These are phyloP conservation scores for Lachnellula subtilissima DNA, from an alignment of 2,329 filamentous ascomycete genomes.

Conservation along the genomic window DNA sequence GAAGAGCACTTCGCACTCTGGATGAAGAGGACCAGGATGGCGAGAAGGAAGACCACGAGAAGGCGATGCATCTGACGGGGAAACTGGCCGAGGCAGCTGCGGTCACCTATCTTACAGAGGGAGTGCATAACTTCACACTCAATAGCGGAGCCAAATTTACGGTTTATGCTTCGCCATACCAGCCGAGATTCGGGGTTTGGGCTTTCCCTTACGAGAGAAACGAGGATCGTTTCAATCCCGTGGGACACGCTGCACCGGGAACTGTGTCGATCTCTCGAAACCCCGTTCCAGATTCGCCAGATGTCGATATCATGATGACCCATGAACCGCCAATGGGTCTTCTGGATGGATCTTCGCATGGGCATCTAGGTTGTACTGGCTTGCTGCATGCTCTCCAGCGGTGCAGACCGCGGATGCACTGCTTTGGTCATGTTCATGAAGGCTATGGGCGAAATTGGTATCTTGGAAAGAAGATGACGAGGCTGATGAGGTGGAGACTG, in stretches of 20 bases:
- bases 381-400: slow-evolving; percentile 47
- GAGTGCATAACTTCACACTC: slow-evolving; percentile 28
- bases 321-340: slow-evolving; percentile 53
- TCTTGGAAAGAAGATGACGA: slow-evolving; percentile 41
- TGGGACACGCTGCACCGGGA: slow-evolving; percentile 9
- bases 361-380: slow-evolving; percentile 45
- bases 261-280: slow-evolving; percentile 16
- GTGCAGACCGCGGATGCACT: slow-evolving; percentile 49
- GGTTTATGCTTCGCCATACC: slow-evolving; percentile 32
- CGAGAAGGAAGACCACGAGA: slow-evolving; percentile 6
- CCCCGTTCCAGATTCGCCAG: slow-evolving; percentile 20
- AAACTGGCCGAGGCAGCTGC: slow-evolving; percentile 22
- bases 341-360: slow-evolving; percentile 38
- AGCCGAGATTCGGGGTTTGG: slow-evolving; percentile 28
- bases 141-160: slow-evolving; percentile 27
- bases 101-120: slow-evolving; percentile 32
- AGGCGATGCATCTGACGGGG: slow-evolving; percentile 21
- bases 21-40: slow-evolving; percentile 16
- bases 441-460: slow-evolving; percentile 47
- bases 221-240: slow-evolving; percentile 29
- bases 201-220: slow-evolving; percentile 29
- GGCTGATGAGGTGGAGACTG: slow-evolving; percentile 3
- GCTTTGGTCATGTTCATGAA: slow-evolving; percentile 60
- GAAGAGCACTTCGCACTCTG: too few species aligned
- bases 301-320: slow-evolving; percentile 52